Percentiles rank a stretch among this genome's conserved stretches.
phyloP scores from a whole-genome alignment of 192 early-diverging fungal species.

The Umbelopsis isabellina region DNA sequence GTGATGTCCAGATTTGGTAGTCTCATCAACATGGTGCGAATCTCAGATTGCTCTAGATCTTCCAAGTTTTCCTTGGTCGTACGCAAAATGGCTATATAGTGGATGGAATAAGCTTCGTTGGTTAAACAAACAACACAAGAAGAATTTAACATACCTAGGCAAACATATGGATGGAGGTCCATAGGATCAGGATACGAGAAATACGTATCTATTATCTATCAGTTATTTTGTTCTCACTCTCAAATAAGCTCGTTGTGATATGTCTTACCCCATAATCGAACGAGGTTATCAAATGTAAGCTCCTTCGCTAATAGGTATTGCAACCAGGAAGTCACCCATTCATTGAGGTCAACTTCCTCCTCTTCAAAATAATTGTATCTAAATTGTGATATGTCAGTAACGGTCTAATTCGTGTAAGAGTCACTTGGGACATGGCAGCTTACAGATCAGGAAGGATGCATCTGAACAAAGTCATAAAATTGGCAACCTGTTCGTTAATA shows the following conservation, averaged over 20 bases:
- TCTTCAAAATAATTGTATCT: conserved; percentile 90
- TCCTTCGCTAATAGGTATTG: conserved; percentile 81
- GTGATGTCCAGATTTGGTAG: conserved; percentile 76
- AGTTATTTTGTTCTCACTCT: not conserved
- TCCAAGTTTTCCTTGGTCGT: conserved; percentile 80
- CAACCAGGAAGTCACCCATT: conserved; percentile 86
- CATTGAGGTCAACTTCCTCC: conserved; percentile 88
- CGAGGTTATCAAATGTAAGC: conserved; percentile 76
- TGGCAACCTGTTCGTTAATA: conserved; percentile 79
- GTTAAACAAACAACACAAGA: not conserved
- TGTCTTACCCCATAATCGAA: conserved; percentile 73
- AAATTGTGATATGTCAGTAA: not conserved
- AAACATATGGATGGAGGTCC: conserved; percentile 84
- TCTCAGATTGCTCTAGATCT: conserved; percentile 90
- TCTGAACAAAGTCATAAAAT: conserved; percentile 86
- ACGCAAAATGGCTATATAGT: conserved; percentile 67
- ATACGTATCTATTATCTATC: conserved; percentile 67
- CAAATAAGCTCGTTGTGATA: not conserved
- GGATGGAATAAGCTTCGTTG: not conserved
- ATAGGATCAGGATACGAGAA: conserved; percentile 78
- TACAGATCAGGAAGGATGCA: conserved; percentile 87
- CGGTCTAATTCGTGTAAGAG: conserved; percentile 25
- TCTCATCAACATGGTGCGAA: conserved; percentile 78
- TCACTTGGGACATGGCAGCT: conserved; percentile 18
- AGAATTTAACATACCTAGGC: conserved; percentile 52